phyloP scores from a whole-genome alignment of 495 filamentous ascomycete genomes.

The Entonaema liquescens region DNA sequence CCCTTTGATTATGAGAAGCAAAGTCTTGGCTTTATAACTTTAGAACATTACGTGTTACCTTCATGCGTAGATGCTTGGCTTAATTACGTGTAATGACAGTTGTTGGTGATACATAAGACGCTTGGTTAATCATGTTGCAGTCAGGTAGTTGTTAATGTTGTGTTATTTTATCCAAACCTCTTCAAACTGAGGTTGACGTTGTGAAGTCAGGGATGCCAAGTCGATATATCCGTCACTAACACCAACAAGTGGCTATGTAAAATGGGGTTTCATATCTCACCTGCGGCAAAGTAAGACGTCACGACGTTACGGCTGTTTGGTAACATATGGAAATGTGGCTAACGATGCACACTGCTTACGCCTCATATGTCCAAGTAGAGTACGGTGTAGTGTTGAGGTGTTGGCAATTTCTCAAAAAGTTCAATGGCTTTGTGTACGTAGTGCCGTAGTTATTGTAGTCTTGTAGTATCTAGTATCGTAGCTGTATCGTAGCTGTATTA shows the following conservation, averaged over 20 bases:
- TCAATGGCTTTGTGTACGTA: neutral
- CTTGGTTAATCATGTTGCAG: neutral
- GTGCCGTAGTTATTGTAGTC: too few relatives aligned
- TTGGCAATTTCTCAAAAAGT: neutral
- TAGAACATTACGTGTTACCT: neutral
- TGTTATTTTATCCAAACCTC: neutral
- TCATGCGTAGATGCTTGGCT: neutral
- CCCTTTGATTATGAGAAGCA: neutral
- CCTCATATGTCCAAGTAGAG: neutral
- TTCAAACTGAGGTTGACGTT: neutral
- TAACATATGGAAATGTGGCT: neutral
- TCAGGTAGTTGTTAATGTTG: neutral
- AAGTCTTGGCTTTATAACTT: neutral
- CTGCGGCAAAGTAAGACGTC: slow-evolving; percentile 14
- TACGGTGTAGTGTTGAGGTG: neutral
- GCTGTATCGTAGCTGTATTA: neutral
- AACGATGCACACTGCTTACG: neutral
- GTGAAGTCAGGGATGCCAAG: slow-evolving; percentile 12
- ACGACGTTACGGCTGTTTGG: neutral
- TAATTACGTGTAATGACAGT: neutral
- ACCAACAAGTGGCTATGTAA: slow-evolving; percentile 9
- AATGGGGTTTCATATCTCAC: slow-evolving; percentile 6
- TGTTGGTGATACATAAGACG: too few relatives aligned
- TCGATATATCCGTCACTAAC: neutral
- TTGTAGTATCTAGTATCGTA: too few relatives aligned